Evolutionary conservation across 1,284 basidiomycete genomes (phyloP), one percentile per base, ranked within the genome.

Genomic region (Agaricales sp.): DNA sequence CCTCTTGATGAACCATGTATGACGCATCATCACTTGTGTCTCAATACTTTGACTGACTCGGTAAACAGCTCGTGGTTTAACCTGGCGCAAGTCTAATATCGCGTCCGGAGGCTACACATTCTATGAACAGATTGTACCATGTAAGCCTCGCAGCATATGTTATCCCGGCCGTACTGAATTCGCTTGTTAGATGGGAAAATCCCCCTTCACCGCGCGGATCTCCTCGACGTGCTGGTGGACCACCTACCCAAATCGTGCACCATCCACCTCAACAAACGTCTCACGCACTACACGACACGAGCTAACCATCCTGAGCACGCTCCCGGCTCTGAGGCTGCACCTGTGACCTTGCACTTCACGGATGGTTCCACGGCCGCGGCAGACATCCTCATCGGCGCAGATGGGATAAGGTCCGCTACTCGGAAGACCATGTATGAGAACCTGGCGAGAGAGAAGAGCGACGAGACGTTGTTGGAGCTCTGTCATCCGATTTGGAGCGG

Each of bases 371-470:
- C 57, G 3, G 57, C 58, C 0, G 53, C 54, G 1, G 59, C 65
- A 1, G 67, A 71, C 46, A 25, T 71, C 8, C 57, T 70, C 8
- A 52, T 71, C 35, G 70, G 67, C 3, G 64, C 66, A 2, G 69
- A 71, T 54, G 69, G 68, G 2, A 59, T 71, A 14, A 62, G 63
- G 46, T 68, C 67, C 0, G 52, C 58, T 6, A 61, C 59, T 1
- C 59, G 68, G n/a, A 53, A 49, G 12, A 52, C 57, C 1, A 58
- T 70, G 57, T 68, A 65, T 45, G 49, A 49, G 14, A 26, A 46
- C 4, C 50, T 60, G 6, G 53, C 52, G 1, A 37, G 54, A 50
- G 45, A 44, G 16, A 39, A 26, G 38, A 12, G 54, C 50, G 35
- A 21, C 11, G 22, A 52, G 2, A 45, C 47, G 11, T 51, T 51